Conservation (phyloP, 257 asterid species). For the Craterostigma plantagineum region DNA sequence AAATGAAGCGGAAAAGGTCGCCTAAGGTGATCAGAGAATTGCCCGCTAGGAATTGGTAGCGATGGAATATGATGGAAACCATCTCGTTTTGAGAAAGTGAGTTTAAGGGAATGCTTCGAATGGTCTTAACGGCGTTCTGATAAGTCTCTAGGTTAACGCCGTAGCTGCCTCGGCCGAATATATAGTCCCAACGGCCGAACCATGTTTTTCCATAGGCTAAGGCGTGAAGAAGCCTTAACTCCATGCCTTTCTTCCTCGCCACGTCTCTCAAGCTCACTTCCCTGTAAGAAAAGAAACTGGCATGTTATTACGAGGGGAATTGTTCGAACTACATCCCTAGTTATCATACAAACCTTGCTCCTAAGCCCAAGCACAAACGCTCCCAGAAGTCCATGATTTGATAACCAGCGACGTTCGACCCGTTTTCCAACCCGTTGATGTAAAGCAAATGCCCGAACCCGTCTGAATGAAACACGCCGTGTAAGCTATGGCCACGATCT, state of each 20-base stretch:
- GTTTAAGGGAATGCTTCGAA: slow-evolving; percentile 45
- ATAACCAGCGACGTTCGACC: slow-evolving; percentile 50
- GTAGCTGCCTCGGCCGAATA: slow-evolving; percentile 52
- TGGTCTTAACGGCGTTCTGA: slow-evolving; percentile 36
- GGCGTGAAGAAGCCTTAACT: slow-evolving; percentile 51
- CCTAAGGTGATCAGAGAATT: slow-evolving; percentile 44
- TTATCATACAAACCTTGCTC: slow-evolving; percentile 70
- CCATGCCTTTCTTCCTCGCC: slow-evolving; percentile 69
- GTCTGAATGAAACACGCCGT: slow-evolving; percentile 85
- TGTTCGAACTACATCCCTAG: not conserved
- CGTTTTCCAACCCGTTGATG: slow-evolving; percentile 53
- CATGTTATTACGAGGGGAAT: not conserved
- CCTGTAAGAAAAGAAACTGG: slow-evolving; percentile 19
- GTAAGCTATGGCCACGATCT: slow-evolving; percentile 31
- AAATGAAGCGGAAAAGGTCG: slow-evolving; percentile 57
- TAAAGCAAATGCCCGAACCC: slow-evolving; percentile 92
- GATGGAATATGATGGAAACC: too few species aligned
- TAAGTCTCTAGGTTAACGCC: slow-evolving; percentile 45
- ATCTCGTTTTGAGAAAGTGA: slow-evolving; percentile 39
- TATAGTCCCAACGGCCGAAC: slow-evolving; percentile 83
- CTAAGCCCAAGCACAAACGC: slow-evolving; percentile 60
- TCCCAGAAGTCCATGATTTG: slow-evolving; percentile 96
- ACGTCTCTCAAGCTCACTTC: slow-evolving; percentile 72
- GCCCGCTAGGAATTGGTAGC: slow-evolving; percentile 57
- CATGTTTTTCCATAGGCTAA: slow-evolving; percentile 70